These are phyloP conservation scores for Podila horticola DNA, from an alignment of 192 early-diverging fungal genomes.

Conservation along the genomic window DNA sequence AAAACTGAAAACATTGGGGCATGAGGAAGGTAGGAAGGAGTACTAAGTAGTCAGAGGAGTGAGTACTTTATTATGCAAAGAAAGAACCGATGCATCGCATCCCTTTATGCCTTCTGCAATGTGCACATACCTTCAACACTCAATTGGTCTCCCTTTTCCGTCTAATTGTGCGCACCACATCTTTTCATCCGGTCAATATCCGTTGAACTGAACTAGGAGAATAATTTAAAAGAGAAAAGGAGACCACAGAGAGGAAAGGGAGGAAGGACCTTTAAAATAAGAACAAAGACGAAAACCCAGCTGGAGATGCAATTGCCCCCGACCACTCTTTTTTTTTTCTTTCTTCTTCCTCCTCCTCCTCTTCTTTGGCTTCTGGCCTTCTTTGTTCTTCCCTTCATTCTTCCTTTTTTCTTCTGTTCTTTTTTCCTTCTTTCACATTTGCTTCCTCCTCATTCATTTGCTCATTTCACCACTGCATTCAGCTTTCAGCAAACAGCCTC, in stretches of 20 bases:
- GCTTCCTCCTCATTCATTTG: neutral
- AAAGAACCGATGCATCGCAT: too few relatives aligned
- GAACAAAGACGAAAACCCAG: too few relatives aligned
- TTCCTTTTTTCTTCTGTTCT: neutral
- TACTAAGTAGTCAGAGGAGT: too few relatives aligned
- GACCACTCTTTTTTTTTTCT: neutral
- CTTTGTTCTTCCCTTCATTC: neutral
- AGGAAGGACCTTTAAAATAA: slow-evolving; percentile 1
- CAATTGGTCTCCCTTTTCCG: too few relatives aligned
- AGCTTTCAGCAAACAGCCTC: neutral
- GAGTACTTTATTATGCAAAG: too few relatives aligned
- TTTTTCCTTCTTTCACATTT: neutral
- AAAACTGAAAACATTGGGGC: too few relatives aligned
- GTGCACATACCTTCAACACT: too few relatives aligned
- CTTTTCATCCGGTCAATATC: too few relatives aligned
- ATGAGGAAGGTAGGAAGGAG: too few relatives aligned
- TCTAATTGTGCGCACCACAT: too few relatives aligned
- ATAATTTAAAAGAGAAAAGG: neutral
- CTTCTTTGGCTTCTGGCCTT: neutral
- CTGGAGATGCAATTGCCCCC: neutral
- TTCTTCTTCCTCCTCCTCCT: neutral
- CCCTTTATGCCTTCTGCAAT: too few relatives aligned
- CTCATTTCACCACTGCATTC: neutral
- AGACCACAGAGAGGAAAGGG: neutral
- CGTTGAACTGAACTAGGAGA: neutral